Evolutionary conservation across 495 filamentous ascomycete species (phyloP).

Genomic region (Penicillium paxilli): DNA sequence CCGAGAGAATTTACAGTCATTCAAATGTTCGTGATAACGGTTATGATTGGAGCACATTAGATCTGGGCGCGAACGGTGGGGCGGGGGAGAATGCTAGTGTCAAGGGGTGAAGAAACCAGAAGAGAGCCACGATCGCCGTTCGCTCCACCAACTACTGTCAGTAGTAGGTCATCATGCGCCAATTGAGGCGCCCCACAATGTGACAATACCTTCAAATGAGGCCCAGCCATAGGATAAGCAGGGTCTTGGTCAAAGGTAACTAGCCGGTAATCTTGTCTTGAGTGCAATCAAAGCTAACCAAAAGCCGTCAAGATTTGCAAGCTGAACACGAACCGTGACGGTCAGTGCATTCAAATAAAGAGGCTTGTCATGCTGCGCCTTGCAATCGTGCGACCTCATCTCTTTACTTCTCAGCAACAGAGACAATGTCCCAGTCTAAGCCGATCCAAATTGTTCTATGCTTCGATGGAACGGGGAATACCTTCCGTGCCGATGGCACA

Average conservation of each 20-base stretch:
- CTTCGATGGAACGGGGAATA: slow-evolving; percentile 48
- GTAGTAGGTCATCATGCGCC: neutral
- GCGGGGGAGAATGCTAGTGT: neutral
- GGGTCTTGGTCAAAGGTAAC: neutral
- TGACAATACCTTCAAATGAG: neutral
- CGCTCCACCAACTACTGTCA: slow-evolving; percentile 1
- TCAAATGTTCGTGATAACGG: too few relatives aligned
- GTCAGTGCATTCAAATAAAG: neutral
- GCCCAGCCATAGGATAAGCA: neutral
- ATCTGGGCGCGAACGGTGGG: neutral
- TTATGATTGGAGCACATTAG: neutral
- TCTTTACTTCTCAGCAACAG: neutral
- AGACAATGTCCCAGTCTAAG: neutral
- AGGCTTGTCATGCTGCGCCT: neutral
- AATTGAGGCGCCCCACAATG: neutral
- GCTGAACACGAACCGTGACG: neutral
- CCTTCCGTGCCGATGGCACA: slow-evolving; percentile 34
- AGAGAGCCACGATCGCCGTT: neutral
- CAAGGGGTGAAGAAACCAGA: neutral
- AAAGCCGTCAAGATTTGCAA: neutral
- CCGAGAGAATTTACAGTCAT: too few relatives aligned
- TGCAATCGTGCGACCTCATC: neutral
- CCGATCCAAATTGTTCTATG: slow-evolving; percentile 31
- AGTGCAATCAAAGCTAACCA: neutral
- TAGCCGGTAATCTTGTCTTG: neutral